Conservation (phyloP, 2,329 filamentous ascomycete species). For the Scolecobasidium constrictum region DNA sequence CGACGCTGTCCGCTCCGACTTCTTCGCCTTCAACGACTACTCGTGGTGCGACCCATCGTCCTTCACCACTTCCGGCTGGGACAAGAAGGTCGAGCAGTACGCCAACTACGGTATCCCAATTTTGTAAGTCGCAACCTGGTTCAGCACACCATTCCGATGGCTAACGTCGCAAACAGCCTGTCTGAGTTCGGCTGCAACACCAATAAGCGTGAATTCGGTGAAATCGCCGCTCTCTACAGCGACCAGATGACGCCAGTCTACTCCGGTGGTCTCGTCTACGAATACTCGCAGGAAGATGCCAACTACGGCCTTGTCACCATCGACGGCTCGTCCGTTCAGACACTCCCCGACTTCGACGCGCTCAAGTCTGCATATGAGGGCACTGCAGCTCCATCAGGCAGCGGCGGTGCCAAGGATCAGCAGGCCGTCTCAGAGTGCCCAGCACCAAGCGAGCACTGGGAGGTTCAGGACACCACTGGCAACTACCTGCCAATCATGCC, state of each 20-base stretch:
- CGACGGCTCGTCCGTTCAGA: constrained; percentile 39
- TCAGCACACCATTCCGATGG: not conserved
- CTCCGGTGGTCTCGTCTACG: constrained; percentile 92
- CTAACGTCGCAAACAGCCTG: constrained; percentile 36
- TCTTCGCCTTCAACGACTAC: constrained; percentile 85
- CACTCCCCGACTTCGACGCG: constrained; percentile 51
- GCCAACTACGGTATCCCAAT: constrained; percentile 77
- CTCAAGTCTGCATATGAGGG: constrained; percentile 40
- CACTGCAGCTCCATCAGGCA: constrained; percentile 41
- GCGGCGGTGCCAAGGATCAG: constrained; percentile 48
- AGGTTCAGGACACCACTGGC: constrained; percentile 33
- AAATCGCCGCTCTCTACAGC: constrained; percentile 70
- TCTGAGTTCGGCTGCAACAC: constrained; percentile 89
- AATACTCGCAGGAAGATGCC: constrained; percentile 75
- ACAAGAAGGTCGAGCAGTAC: constrained; percentile 80
- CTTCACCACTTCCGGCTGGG: constrained; percentile 66
- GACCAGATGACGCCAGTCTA: constrained; percentile 78
- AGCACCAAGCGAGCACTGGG: constrained; percentile 41
- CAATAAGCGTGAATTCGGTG: constrained; percentile 71
- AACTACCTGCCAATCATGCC: constrained; percentile 47
- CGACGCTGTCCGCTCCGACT: constrained; percentile 75
- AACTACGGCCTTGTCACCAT: constrained; percentile 71
- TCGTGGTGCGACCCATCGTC: constrained; percentile 69
- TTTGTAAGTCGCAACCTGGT: constrained; percentile 40
- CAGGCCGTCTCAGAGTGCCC: constrained; percentile 45